Evolutionary conservation across 345 rosid genomes (phyloP).

Genomic region (Aegle marmelos): DNA sequence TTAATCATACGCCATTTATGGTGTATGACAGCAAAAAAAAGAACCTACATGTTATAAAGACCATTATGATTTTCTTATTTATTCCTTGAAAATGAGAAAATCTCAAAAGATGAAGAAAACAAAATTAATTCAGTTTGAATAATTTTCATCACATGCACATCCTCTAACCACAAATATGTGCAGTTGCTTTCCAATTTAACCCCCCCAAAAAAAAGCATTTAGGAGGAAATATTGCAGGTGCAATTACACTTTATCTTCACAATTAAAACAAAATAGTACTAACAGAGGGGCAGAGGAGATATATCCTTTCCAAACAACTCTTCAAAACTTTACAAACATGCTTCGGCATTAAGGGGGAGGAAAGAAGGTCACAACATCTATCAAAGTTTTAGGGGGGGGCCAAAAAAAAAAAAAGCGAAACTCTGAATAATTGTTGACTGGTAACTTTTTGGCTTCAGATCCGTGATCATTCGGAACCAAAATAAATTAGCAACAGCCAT

Average conservation of each 20-base stretch:
- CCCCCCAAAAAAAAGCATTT: background rate
- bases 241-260: background rate
- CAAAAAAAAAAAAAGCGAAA: background rate
- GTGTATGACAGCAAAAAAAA: background rate
- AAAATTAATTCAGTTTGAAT: background rate
- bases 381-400: too few species aligned
- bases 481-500: background rate
- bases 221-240: background rate
- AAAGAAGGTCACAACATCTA: background rate
- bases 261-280: background rate
- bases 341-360: background rate
- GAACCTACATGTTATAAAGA: background rate
- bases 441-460: background rate
- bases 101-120: background rate
- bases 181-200: background rate
- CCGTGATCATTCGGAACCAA: background rate
- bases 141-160: background rate
- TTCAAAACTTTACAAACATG: background rate
- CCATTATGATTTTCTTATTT: background rate
- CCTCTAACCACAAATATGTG: background rate
- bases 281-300: background rate
- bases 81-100: background rate
- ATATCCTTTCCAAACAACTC: background rate
- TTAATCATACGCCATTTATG: background rate
- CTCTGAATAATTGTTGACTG: slow-evolving; percentile 1